Percentiles rank a stretch among this genome's conserved stretches.
These are phyloP conservation scores for Rhodamnia argentea DNA, from an alignment of 345 rosid genomes.

Conservation along the genomic window DNA sequence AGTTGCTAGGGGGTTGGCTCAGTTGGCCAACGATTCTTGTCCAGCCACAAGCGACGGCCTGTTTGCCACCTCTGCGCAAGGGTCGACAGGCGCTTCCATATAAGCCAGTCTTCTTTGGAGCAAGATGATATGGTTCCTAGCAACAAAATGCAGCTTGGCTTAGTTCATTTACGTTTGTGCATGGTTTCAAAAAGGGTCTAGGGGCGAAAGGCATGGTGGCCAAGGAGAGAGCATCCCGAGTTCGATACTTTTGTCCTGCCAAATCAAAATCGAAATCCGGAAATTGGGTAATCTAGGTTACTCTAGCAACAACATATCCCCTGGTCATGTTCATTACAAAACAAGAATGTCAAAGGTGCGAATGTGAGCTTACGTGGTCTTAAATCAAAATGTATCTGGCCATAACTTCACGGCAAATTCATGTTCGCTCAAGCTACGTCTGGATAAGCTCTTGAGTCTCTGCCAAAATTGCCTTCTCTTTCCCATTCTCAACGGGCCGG, in stretches of 20 bases:
- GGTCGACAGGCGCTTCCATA: neutral
- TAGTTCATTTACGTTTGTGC: neutral
- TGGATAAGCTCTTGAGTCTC: conserved; percentile 31
- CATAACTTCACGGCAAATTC: conserved; percentile 28
- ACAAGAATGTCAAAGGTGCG: neutral
- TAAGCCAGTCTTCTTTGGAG: neutral
- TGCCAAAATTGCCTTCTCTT: conserved; percentile 40
- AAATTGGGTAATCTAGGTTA: neutral
- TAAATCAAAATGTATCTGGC: conserved; percentile 6
- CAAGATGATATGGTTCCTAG: neutral
- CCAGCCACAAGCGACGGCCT: neutral
- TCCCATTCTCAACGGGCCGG: conserved; percentile 34
- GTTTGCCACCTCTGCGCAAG: neutral
- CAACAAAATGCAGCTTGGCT: neutral
- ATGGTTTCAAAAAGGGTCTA: neutral
- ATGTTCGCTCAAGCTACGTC: conserved; percentile 48
- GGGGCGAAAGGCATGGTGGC: neutral
- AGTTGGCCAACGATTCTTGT: neutral
- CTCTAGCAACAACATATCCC: neutral
- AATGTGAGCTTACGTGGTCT: neutral
- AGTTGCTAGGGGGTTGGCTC: neutral
- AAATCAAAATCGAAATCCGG: neutral
- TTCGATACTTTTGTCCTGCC: neutral
- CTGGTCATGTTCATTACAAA: neutral
- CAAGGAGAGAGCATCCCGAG: neutral